Base-by-base conservation (phyloP, 2,329 filamentous ascomycete species). In the Phyllosticta ampelicida region DNA sequence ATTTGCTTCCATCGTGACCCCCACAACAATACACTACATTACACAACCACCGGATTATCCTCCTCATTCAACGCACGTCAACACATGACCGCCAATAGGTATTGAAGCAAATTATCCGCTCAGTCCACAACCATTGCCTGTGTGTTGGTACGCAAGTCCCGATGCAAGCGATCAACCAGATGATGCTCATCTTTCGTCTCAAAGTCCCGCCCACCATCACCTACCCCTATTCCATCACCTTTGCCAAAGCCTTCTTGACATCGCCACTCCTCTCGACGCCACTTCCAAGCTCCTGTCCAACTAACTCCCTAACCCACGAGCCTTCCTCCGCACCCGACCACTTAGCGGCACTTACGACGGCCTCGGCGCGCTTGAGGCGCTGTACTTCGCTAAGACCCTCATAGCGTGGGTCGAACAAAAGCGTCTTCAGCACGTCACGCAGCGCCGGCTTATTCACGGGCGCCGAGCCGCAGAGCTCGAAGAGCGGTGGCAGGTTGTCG, bases 311-410 rank as follows among this genome's bases (percentile, higher is more conserved):
- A n/a, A 44, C 13, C 36, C 36, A 44, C 5, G 36, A 13, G 13
- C 36, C 16, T 16, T 44, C 36, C 5, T 44, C 36, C 3, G 23
- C 23, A 44, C 36, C 36, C 13, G n/a, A n/a, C 36, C 36, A 44
- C 16, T 44, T 44, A 5, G 36, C 36, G 36, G 8, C 36, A 8
- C 13, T 44, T 6, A 44, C 36, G n/a, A 69, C 53, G 3, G 67
- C 66, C 44, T 70, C 63, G 2, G 66, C 67, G 13, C 67, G 56
- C 61, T 65, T 65, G 52, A 67, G 52, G 29, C 67, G 59, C 59
- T 66, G 65, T 5, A 65, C 66, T 61, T 69, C 68, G 3, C 63
- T 64, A 29, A 68, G 56, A 2, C 65, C 65, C 28, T 65, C 64
- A 50, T 65, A 66, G 21, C 57, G 63, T 5, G 63, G 48, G 53